phyloP scores from a whole-genome alignment of 164 flowering plant genomes.

The Platanus orientalis region DNA sequence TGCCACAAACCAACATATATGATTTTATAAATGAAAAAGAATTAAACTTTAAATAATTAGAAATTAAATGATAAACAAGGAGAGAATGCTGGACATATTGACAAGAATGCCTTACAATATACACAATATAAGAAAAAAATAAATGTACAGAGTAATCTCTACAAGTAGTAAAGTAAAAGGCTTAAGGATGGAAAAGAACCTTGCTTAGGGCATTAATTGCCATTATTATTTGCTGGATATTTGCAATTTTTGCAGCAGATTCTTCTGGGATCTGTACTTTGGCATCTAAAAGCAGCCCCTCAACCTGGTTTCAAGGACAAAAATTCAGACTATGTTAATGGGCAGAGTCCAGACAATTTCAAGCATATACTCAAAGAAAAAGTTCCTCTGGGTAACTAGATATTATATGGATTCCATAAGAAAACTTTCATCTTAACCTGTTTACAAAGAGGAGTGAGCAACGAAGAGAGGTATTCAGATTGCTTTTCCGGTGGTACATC shows the following conservation, averaged over 20 bases:
- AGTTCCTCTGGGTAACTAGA: not conserved
- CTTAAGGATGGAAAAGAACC: slow-evolving; percentile 35
- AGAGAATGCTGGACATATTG: not conserved
- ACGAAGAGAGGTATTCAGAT: slow-evolving; percentile 72
- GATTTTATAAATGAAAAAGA: not conserved
- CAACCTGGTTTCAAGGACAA: slow-evolving; percentile 53
- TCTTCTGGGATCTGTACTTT: slow-evolving; percentile 47
- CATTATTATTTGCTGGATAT: slow-evolving; percentile 74
- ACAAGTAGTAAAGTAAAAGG: not conserved
- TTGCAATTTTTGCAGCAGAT: slow-evolving; percentile 45
- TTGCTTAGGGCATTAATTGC: slow-evolving; percentile 97
- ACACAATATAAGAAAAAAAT: not conserved
- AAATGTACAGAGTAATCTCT: not conserved
- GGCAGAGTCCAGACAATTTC: not conserved
- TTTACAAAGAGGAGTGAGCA: slow-evolving; percentile 90
- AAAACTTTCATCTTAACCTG: slow-evolving; percentile 52
- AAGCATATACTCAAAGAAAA: not conserved
- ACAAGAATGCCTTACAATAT: not conserved
- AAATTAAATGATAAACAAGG: not conserved
- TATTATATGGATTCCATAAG: not conserved
- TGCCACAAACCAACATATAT: not conserved
- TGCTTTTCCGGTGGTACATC: slow-evolving; percentile 86
- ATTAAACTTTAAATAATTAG: not conserved
- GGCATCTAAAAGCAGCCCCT: slow-evolving; percentile 50
- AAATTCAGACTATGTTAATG: not conserved